phyloP scores from a whole-genome alignment of 2,329 filamentous ascomycete genomes.

The Epichloe sibirici region DNA sequence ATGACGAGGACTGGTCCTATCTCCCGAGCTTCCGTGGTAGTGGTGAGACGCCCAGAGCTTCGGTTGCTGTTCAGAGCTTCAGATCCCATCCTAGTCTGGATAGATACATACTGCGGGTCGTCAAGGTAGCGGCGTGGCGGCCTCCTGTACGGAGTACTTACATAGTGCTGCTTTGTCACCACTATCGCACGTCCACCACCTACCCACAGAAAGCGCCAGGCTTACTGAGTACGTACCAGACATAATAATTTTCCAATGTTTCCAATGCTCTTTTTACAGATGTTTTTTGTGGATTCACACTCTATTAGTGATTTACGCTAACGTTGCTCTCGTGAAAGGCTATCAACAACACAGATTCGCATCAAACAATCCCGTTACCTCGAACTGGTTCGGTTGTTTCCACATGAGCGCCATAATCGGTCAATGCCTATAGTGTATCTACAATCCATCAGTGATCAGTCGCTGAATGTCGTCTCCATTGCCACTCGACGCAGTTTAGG shows the following conservation, averaged over 20 bases:
- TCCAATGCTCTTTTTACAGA: no score
- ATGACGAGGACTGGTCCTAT: no score
- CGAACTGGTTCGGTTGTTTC: neutral
- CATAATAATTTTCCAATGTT: no score
- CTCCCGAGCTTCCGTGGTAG: no score
- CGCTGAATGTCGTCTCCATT: neutral
- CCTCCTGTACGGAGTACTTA: no score
- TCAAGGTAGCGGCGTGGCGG: neutral
- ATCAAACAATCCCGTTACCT: neutral
- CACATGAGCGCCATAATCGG: neutral
- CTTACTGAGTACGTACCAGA: no score
- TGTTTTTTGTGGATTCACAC: neutral
- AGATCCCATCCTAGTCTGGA: neutral
- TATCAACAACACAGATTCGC: neutral
- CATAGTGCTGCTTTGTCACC: no score
- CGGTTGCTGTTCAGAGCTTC: neutral
- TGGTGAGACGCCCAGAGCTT: no score
- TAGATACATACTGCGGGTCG: conserved; percentile 3
- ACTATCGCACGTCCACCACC: neutral
- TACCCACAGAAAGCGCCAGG: neutral
- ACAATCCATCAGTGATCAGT: neutral
- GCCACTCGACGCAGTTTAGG: neutral
- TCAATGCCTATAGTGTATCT: no score
- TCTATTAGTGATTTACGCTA: neutral
- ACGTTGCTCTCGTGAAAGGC: neutral